A percentile compares a stretch with the other conserved stretches of the same genome.
Evolutionary conservation across 768 basidiomycete species (phyloP).

Genomic region (Nidula microcarpa): DNA sequence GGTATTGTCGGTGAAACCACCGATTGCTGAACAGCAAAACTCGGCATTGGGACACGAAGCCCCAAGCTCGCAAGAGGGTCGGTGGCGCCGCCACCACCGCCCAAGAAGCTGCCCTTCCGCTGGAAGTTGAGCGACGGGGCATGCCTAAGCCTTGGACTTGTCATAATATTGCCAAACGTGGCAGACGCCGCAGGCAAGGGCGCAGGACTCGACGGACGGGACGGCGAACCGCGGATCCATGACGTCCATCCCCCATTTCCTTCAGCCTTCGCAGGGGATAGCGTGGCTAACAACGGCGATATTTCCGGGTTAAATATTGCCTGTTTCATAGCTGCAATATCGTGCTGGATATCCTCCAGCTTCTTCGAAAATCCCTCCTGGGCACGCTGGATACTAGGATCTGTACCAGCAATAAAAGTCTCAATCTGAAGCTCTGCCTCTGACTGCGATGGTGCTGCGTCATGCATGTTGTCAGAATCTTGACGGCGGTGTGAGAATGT

Average conservation of each 20-base stretch:
- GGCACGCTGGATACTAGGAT: constrained; percentile 43
- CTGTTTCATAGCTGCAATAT: constrained; percentile 67
- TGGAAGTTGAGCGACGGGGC: constrained; percentile 33
- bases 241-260: constrained; percentile 49
- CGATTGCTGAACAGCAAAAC: constrained; percentile 16
- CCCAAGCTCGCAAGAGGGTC: constrained; percentile 45
- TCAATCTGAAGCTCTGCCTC: constrained; percentile 49
- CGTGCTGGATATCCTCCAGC: constrained; percentile 71
- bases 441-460: too few species aligned
- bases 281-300: constrained; percentile 6
- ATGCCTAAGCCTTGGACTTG: constrained; percentile 55
- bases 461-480: not conserved
- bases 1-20: constrained; percentile 8
- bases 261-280: not conserved
- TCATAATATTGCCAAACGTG: constrained; percentile 76
- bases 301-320: constrained; percentile 44
- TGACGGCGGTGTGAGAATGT: constrained; percentile 11
- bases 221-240: constrained; percentile 40
- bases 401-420: constrained; percentile 54
- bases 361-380: constrained; percentile 50
- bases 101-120: constrained; percentile 8
- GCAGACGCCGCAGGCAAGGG: constrained; percentile 27
- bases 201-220: constrained; percentile 26
- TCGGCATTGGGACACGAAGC: constrained; percentile 60
- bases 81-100: constrained; percentile 2